Base-by-base conservation (phyloP, 345 rosid genomes). In the Brassica nigra region DNA sequence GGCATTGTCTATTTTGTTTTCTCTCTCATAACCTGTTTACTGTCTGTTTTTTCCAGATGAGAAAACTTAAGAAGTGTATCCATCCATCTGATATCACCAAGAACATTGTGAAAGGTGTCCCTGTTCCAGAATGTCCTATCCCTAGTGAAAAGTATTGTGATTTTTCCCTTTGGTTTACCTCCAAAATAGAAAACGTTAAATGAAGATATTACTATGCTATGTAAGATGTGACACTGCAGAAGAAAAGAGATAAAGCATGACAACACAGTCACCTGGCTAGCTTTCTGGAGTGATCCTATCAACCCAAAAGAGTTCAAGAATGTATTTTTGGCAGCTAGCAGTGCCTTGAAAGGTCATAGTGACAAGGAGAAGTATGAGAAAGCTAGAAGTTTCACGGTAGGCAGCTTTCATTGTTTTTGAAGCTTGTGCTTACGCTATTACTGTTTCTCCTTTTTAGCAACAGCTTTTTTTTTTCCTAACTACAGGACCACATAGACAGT, bases 241-340 rank as follows among this genome's bases (percentile, higher is more conserved):
- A 93, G 99, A 97, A 93, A 93, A 82, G 99, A 95, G 73, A 83
- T 95, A 63, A 95, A 92, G 86, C 98, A 93, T 73, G 98, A 93
- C 74, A 89, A 93, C 55, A 95, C 99, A 9, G 97, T 95, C 71
- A 93, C 99, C 3, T 95, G 99, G 99, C 83, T 96, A 80, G 99
- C 99, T 67, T 96, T 89, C 84, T 96, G 98, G 99, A 91, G 78
- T 66, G 99, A 96, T 87, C 99, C 99, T 61, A 96, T 96, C 71
- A 96, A 89, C 80, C 90, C 85, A 1, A 92, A 72, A 84, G 97
- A 96, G 82, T 96, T 92, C 89, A 96, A 96, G 73, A 92, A 96
- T 12, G 99, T 96, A 61, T 93, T 93, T 85, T 87, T 96, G 86
- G 99, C 97, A 5, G 91, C 99, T 61, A 91, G 98, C 86, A 95